These are phyloP conservation scores for Botrytis sinoallii DNA, from an alignment of 2,329 filamentous ascomycete genomes.

Conservation along the genomic window DNA sequence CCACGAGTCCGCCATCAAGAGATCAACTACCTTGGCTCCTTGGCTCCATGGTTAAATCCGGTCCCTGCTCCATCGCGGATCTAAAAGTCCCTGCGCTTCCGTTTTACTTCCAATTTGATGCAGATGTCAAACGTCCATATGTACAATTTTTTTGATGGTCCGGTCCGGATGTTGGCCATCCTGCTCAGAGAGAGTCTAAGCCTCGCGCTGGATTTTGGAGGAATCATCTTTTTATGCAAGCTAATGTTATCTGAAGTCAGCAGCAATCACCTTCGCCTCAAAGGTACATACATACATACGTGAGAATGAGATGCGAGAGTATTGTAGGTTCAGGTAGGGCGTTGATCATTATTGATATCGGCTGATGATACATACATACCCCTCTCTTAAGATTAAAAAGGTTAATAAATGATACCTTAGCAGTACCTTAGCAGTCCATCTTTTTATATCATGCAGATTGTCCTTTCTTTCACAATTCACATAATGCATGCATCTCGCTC, in stretches of 20 bases:
- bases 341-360: neutral
- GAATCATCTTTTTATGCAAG: neutral
- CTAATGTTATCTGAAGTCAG: neutral
- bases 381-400: slow-evolving; percentile 1
- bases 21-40: neutral
- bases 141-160: neutral
- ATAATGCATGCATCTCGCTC: neutral
- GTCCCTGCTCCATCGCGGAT: neutral
- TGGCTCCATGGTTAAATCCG: neutral
- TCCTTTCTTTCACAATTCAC: neutral
- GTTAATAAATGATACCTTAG: neutral
- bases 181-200: neutral
- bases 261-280: neutral
- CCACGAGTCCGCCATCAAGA: neutral
- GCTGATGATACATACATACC: neutral
- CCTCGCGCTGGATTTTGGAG: neutral
- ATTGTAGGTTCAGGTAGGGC: neutral
- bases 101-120: slow-evolving; percentile 5
- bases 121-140: slow-evolving; percentile 11
- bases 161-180: neutral
- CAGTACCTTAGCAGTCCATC: neutral
- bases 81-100: neutral
- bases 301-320: neutral
- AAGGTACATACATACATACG: neutral
- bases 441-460: neutral